Evolutionary conservation across 352 stramenopile species (phyloP).

Genomic region (Globisporangium parvum): DNA sequence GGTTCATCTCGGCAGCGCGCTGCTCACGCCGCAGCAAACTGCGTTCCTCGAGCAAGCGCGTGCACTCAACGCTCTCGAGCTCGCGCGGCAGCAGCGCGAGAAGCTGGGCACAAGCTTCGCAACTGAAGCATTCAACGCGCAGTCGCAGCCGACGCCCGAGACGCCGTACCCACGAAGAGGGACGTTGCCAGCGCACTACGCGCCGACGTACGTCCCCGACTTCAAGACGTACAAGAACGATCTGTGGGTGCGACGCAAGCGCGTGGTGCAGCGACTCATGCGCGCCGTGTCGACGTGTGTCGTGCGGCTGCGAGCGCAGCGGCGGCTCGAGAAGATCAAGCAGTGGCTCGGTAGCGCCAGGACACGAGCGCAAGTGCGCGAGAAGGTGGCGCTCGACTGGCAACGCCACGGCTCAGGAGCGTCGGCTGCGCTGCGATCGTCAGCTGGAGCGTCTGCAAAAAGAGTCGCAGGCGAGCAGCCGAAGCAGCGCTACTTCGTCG

Average conservation of each 20-base stretch:
- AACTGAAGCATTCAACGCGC: constrained; percentile 28
- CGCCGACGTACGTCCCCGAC: constrained; percentile 31
- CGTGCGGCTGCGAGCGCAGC: constrained; percentile 51
- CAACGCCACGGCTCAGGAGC: constrained; percentile 14
- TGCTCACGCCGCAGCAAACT: constrained; percentile 50
- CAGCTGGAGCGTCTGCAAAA: too few relatives aligned
- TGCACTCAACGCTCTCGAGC: constrained; percentile 22
- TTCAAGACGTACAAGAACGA: constrained; percentile 89
- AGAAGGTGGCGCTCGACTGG: constrained; percentile 58
- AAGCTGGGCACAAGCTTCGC: constrained; percentile 32
- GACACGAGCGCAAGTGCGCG: constrained; percentile 45
- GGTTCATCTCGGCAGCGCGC: constrained; percentile 46
- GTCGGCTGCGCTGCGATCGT: not conserved
- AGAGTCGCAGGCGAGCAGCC: not conserved
- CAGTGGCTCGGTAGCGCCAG: constrained; percentile 38
- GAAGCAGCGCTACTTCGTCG: constrained; percentile 21
- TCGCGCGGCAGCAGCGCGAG: constrained; percentile 31
- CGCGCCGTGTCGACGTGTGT: constrained; percentile 72
- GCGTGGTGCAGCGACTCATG: constrained; percentile 58
- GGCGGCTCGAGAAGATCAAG: constrained; percentile 47
- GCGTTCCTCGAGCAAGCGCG: constrained; percentile 44
- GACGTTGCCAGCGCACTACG: constrained; percentile 38
- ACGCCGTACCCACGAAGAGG: constrained; percentile 23
- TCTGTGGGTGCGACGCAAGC: constrained; percentile 68
- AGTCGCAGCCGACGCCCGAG: constrained; percentile 18